These are phyloP conservation scores for Lentinus tigrinus DNA, from an alignment of 768 basidiomycete species.

Conservation along the genomic window DNA sequence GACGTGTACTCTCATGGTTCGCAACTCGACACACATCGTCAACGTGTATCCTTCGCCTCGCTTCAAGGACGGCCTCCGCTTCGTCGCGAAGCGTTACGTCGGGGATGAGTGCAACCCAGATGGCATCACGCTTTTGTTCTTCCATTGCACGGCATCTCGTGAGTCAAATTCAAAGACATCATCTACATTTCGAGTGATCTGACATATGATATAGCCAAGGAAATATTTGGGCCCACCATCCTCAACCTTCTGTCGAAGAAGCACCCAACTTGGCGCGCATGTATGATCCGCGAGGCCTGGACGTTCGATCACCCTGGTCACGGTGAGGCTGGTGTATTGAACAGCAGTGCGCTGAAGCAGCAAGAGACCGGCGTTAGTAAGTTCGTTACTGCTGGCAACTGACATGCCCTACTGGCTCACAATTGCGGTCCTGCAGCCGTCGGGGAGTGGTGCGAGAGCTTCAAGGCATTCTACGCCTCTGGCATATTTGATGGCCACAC, in stretches of 20 bases:
- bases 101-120: background rate
- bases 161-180: background rate
- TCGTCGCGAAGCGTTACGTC: constrained; percentile 7
- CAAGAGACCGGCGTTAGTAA: background rate
- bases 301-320: constrained; percentile 17
- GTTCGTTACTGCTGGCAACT: background rate
- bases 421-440: background rate
- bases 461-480: constrained; percentile 3
- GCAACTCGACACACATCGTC: background rate
- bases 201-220: too few species aligned
- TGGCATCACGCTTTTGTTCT: constrained; percentile 6
- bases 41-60: constrained; percentile 1
- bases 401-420: background rate
- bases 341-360: background rate
- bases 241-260: background rate
- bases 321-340: constrained; percentile 10
- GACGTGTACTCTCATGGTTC: too few species aligned
- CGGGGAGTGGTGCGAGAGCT: constrained; percentile 8
- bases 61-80: background rate
- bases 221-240: constrained; percentile 4
- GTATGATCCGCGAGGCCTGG: constrained; percentile 16
- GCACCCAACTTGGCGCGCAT: background rate
- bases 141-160: constrained; percentile 12
- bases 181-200: background rate
- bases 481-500: constrained; percentile 6